These are phyloP conservation scores for Ascochyta koolunga DNA, from an alignment of 2,329 filamentous ascomycete genomes.

Conservation along the genomic window DNA sequence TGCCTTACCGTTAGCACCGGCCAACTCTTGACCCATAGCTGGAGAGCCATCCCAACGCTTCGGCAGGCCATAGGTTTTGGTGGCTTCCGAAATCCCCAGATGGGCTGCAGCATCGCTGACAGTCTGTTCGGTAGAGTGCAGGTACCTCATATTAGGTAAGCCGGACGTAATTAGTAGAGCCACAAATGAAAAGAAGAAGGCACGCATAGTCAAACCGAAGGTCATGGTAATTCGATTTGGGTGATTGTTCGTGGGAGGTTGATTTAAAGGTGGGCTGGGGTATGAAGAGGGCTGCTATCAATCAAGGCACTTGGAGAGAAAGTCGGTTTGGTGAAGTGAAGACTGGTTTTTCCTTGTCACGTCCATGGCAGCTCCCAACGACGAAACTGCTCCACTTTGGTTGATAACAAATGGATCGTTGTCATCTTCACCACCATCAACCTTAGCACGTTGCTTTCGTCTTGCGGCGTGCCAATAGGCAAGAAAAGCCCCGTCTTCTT, in stretches of 20 bases:
- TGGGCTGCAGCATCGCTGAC: no score
- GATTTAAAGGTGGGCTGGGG: no score
- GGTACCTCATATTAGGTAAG: not conserved
- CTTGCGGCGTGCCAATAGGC: not conserved
- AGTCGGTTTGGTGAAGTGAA: not conserved
- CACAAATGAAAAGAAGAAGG: not conserved
- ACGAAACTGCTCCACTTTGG: not conserved
- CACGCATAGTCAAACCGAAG: not conserved
- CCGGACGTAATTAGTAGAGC: not conserved
- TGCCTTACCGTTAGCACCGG: not conserved
- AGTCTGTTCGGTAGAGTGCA: not conserved
- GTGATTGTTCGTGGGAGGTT: not conserved
- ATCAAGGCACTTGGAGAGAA: not conserved
- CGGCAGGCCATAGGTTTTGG: not conserved
- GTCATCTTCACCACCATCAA: no score
- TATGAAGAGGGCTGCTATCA: not conserved
- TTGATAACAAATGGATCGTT: no score
- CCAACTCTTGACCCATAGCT: slow-evolving; percentile 4
- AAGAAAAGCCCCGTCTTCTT: no score
- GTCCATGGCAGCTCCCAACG: not conserved
- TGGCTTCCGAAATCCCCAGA: not conserved
- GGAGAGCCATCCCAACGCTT: slow-evolving; percentile 11
- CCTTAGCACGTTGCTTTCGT: not conserved
- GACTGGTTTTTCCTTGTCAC: not conserved
- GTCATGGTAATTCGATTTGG: not conserved